These are phyloP conservation scores for Tuber calosporum DNA, from an alignment of 495 filamentous ascomycete genomes.

Conservation along the genomic window DNA sequence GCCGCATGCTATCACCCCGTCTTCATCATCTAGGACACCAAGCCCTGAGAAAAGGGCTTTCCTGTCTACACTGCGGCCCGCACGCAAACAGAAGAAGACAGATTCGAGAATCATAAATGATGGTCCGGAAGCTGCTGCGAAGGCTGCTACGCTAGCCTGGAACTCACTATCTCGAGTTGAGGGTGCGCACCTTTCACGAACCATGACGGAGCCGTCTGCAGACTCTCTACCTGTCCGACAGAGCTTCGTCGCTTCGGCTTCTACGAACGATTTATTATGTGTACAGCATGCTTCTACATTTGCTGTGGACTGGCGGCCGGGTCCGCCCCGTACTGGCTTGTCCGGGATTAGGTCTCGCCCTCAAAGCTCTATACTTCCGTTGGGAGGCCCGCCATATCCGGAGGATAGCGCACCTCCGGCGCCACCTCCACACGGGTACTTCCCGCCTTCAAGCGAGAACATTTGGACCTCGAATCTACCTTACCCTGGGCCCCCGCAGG, in stretches of 20 bases:
- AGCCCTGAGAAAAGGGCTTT: conserved; percentile 80
- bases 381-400: background rate
- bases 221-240: conserved; percentile 31
- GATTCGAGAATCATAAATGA: conserved; percentile 42
- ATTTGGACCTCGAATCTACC: background rate
- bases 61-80: conserved; percentile 71
- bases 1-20: conserved; percentile 15
- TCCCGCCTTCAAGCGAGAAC: background rate
- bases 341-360: conserved; percentile 2
- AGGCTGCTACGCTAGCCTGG: conserved; percentile 86
- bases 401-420: conserved; percentile 6
- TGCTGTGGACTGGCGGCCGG: conserved; percentile 1
- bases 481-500: background rate
- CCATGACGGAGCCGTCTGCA: conserved; percentile 25
- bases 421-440: conserved; percentile 16
- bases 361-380: conserved; percentile 17
- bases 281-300: conserved; percentile 4
- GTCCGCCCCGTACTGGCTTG: background rate
- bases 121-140: conserved; percentile 57
- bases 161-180: conserved; percentile 48
- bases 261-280: conserved; percentile 10
- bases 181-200: conserved; percentile 19
- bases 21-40: conserved; percentile 54
- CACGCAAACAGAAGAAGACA: conserved; percentile 19
- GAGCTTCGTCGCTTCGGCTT: conserved; percentile 9